Evolutionary conservation across 1,284 basidiomycete genomes (phyloP), one percentile per base, ranked within the genome.

Genomic region (Xerocomus cyaneibrunnescens): DNA sequence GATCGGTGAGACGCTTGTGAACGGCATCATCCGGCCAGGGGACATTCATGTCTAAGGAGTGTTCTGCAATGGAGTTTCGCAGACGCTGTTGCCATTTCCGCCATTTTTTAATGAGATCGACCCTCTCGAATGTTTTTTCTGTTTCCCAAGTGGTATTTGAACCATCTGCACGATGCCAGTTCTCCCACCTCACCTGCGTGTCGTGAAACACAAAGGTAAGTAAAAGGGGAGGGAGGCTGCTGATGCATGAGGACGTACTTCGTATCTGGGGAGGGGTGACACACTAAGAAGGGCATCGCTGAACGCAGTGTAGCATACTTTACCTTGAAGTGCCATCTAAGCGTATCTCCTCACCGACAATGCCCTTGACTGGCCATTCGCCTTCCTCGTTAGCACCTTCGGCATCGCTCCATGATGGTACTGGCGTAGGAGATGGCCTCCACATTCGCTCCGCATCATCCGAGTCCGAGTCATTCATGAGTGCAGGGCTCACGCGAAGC

Each of bases 91-190:
- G 57, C 7, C 32, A 42, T 40, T 51, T 50, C 19, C 69, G 56
- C 75, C 75, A 75, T 13, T 31, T 17, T 5, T 40, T 52, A 44
- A 72, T 50, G 39, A 71, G 44, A 5, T 56, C 47, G 17, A 30
- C 27, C 22, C 55, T 51, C 35, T 63, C 62, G 16, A 58, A 54
- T 10, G 57, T 56, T 14, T 50, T 52, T 13, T 60, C 60, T 27
- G 55, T 56, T 52, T 68, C 57, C 75, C 75, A 75, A 13, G 75
- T 75, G 17, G 75, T 75, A 51, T 75, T 73, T 22, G 74, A 71
- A 12, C 66, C 71, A 50, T 75, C 72, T 14, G 19, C 22, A 35
- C 74, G 72, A 16, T 60, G 56, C 74, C 74, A 75, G 42, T 70
- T 49, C 16, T 31, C 61, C 74, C 74, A 75, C 57, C 66, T 71